phyloP scores from a whole-genome alignment of 192 early-diverging fungal species.

The Coemansia sp. region DNA sequence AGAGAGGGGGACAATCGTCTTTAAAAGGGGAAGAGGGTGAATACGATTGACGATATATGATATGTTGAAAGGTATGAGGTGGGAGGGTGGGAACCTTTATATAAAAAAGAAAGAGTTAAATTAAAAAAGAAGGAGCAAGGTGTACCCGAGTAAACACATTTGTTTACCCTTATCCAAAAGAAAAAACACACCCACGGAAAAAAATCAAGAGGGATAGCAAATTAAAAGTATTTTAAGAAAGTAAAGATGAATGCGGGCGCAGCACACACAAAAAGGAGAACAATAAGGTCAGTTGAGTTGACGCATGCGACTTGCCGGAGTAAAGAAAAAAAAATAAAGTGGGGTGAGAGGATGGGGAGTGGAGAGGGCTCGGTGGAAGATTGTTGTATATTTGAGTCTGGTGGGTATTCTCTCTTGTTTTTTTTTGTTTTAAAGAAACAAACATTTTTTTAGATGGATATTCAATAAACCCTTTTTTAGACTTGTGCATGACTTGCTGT shows the following conservation, averaged over 20 bases:
- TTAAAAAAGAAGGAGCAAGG: neutral
- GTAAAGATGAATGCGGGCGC: neutral
- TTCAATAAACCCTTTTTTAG: conserved; percentile 6
- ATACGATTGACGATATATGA: too few relatives aligned
- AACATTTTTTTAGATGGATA: neutral
- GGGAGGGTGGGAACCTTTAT: neutral
- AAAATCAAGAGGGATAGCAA: conserved; percentile 9
- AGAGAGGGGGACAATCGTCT: too few relatives aligned
- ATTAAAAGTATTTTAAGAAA: neutral
- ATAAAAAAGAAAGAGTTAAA: neutral
- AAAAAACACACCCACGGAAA: neutral
- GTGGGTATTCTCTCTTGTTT: neutral
- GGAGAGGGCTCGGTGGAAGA: neutral
- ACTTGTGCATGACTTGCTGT: neutral
- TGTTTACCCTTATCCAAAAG: conserved; percentile 10
- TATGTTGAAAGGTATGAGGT: neutral
- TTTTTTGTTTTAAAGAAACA: neutral
- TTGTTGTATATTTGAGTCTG: neutral
- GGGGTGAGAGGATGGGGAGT: too few relatives aligned
- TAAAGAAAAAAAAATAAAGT: conserved; percentile 1
- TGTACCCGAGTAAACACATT: neutral
- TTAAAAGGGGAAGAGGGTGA: too few relatives aligned
- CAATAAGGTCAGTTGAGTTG: neutral
- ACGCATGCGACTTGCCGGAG: conserved; percentile 7
- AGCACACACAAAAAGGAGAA: neutral